Percentiles rank a stretch among this genome's conserved stretches.
Evolutionary conservation across 2,329 filamentous ascomycete species (phyloP).

Genomic region (Elsinoe fawcettii): DNA sequence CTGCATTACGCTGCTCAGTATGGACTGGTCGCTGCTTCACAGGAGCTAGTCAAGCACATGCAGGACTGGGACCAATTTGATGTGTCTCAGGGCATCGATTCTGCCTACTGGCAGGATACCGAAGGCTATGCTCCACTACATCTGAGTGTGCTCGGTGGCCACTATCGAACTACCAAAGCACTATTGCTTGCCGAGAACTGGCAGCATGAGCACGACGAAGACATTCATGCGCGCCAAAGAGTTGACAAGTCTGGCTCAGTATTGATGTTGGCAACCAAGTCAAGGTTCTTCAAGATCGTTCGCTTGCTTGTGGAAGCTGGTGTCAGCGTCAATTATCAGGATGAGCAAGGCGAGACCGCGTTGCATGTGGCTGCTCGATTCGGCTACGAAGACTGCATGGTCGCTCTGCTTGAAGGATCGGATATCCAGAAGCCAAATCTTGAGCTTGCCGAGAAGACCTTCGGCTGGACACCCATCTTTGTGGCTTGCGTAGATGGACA

Average conservation of each 20-base stretch:
- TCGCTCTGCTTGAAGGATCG: slow-evolving; percentile 64
- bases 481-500: slow-evolving; percentile 87
- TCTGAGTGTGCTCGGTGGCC: slow-evolving; percentile 83
- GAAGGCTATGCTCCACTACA: slow-evolving; percentile 89
- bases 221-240: slow-evolving; percentile 55
- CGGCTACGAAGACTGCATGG: slow-evolving; percentile 73
- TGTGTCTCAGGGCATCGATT: slow-evolving; percentile 77
- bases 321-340: slow-evolving; percentile 88
- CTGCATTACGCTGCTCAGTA: slow-evolving; percentile 93
- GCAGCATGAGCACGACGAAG: slow-evolving; percentile 53
- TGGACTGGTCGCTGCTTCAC: slow-evolving; percentile 83
- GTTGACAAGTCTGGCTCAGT: slow-evolving; percentile 81
- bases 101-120: slow-evolving; percentile 78
- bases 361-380: slow-evolving; percentile 87
- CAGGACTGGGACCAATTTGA: slow-evolving; percentile 83
- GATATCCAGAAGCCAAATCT: slow-evolving; percentile 64
- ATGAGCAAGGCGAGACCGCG: slow-evolving; percentile 82
- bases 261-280: slow-evolving; percentile 77
- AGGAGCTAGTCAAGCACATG: slow-evolving; percentile 81
- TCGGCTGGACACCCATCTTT: slow-evolving; percentile 92
- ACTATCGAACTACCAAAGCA: slow-evolving; percentile 74
- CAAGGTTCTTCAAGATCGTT: slow-evolving; percentile 78
- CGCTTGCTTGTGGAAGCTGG: slow-evolving; percentile 80
- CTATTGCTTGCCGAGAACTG: slow-evolving; percentile 75
- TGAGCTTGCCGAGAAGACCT: slow-evolving; percentile 72